Evolutionary conservation across 495 filamentous ascomycete genomes (phyloP), one percentile per base, ranked within the genome.

Genomic region (Tuber umbilicatum): DNA sequence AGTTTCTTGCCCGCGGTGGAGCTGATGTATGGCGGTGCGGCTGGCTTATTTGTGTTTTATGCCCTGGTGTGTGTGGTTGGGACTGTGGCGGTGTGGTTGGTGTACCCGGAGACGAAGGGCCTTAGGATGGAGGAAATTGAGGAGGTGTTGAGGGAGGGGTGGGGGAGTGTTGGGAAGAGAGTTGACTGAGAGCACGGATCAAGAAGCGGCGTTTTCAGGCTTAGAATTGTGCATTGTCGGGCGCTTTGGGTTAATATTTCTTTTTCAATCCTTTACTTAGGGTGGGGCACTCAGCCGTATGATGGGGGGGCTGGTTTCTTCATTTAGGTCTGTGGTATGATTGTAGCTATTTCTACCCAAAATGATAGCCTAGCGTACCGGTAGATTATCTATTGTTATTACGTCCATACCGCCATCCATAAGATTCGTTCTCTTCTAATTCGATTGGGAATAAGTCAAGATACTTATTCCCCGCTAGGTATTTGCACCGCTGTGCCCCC

Each of bases 1-100:
- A 94, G 92, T 0, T 97, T 97, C 77, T 82, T 97, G 75, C 91
- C 92, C 0, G 88, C 97, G 87, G 93, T 97, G 90, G 88, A 94
- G 77, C 85, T 84, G 73, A 81, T 97, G 70, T 79, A 76, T 76
- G 77, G 77, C 14, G 90, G 89, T 5, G 91, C 92, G 12, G 85
- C 86, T n/a, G 91, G 90, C 85, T 93, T 93, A 0, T 97, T 97
- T 83, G 87, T 88, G 19, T 82, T 91, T 1, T 97, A 97, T 83
- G 89, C 91, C 0, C 73, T 84, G 0, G 85, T 97, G 37, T 95
- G 93, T 83, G 83, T 85, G 5, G 81, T 83, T 39, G 92, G 92
- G 0, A 94, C 91, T 87, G 73, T 87, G 45, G 85, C 84, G 43
- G 86, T 93, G 23, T 91, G 89, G 87, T 81, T 79, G 45, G 90